These are phyloP conservation scores for Septoria linicola DNA, from an alignment of 2,329 filamentous ascomycete species.

Conservation along the genomic window DNA sequence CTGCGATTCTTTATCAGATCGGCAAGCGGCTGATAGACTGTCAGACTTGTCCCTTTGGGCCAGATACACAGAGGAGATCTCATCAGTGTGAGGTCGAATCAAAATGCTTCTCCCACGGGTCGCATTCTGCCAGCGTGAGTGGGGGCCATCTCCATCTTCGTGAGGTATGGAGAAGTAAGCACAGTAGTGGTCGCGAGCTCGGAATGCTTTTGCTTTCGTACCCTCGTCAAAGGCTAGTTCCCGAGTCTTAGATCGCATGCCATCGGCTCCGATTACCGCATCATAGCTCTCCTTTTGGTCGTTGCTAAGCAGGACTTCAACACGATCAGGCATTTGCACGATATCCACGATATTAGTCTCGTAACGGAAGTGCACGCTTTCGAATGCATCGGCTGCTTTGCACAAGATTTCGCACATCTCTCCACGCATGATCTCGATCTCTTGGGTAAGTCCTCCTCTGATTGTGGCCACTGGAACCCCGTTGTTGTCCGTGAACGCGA, in stretches of 20 bases:
- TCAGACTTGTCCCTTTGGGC: constrained; percentile 14
- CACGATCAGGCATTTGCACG: neutral
- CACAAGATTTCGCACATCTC: constrained; percentile 50
- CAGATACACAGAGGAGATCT: constrained; percentile 21
- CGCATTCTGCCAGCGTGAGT: constrained; percentile 26
- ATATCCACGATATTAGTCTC: constrained; percentile 7
- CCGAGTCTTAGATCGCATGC: constrained; percentile 34
- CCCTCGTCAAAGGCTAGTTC: constrained; percentile 26
- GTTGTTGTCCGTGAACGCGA: constrained; percentile 27
- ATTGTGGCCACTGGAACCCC: constrained; percentile 17
- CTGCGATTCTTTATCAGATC: constrained; percentile 12
- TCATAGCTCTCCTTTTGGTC: constrained; percentile 18
- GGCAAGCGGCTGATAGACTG: constrained; percentile 6
- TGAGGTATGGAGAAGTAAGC: constrained; percentile 31
- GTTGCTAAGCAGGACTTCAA: constrained; percentile 13
- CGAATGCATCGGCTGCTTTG: constrained; percentile 18
- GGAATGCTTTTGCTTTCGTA: constrained; percentile 14
- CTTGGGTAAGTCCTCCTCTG: constrained; percentile 18
- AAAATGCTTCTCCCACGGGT: constrained; percentile 17
- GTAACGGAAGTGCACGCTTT: constrained; percentile 11
- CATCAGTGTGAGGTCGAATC: constrained; percentile 20
- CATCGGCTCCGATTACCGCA: constrained; percentile 38
- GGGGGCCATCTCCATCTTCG: constrained; percentile 13
- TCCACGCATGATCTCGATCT: constrained; percentile 45
- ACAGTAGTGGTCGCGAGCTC: constrained; percentile 21